Base-by-base conservation (phyloP, 306 rosid genomes). In the Chamaecrista fasciculata region DNA sequence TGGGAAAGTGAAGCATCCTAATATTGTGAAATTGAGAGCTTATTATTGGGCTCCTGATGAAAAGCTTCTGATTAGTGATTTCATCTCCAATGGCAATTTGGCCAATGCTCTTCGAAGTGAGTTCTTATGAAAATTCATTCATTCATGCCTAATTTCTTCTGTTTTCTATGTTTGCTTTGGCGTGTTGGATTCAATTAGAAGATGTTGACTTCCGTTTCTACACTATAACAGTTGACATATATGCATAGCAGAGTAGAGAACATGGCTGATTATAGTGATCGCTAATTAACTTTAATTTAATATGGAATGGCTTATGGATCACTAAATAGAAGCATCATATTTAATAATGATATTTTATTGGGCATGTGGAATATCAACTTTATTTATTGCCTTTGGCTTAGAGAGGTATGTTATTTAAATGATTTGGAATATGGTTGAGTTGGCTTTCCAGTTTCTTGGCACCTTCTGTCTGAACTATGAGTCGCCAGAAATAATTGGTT, bases 41-140 rank as follows among this genome's bases (percentile, higher is more conserved):
- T 95, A 91, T 26, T 95, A 91, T 66, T 95, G 97, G 99, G 99
- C 97, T 34, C 80, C 87, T 11, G 99, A 95, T 63, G 99, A 95
- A 79, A 95, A 95, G 92, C 97, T 95, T 40, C 76, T 95, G 47
- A 95, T 95, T 26, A 91, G 96, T 73, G 97, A 95, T 82, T 95
- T 95, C 71, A 73, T 95, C 76, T 84, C 96, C 60, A 84, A 95
- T 75, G 99, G 97, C 69, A 95, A 86, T 71, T 79, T 95, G 86
- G 85, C 86, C 46, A 70, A 79, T 66, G 93, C 92, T 21, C 91
- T 95, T 55, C 86, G 93, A 57, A 97, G 99, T 95, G 1, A 74
- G 81, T 37, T 40, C 53, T 47, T 57, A 71, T 49, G 65, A 11
- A 51, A 7, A 26, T 56, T 46, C 31, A 19, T 11, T 67, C 39